Base-by-base conservation (phyloP, 1,139 yeast species). In the Eremothecium gossypii region DNA sequence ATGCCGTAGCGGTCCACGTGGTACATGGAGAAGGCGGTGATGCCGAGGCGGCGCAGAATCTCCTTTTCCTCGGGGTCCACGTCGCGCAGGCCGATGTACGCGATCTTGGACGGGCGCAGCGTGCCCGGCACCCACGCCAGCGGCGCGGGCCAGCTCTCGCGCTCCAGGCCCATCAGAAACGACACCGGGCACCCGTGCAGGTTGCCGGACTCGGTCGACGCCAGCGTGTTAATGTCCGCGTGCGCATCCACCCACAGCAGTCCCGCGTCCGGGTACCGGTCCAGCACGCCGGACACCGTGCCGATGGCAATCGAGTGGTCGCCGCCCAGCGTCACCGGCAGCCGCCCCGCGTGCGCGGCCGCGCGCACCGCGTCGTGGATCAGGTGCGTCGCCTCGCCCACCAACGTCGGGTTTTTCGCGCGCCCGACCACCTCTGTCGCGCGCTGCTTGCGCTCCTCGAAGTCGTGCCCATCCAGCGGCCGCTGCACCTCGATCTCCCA, bases 271-370 rank as follows among this genome's bases (percentile, higher is more conserved):
- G 96, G 96, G 62, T 83, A 71, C 49, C 77, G 75, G 27, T 76
- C 76, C 53, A 86, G 72, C 38, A 89, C 83, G 9, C 94, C 98
- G 32, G 86, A 73, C 32, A 89, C 81, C 7, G 97, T 87, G 40
- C 95, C 96, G 57, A 91, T 86, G 43, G 95, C 97, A 51, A 91
- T 83, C 4, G 96, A 86, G 64, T 91, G 98, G 66, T 91, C 98
- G 43, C 98, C 98, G 43, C 98, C 98, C 45, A 91, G 65, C 4
- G 96, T 87, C 44, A 91, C 67, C 3, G 96, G 93, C 48, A 91
- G 70, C 34, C 73, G 68, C 12, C 75, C 77, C 17, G 63, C 55
- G 36, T 65, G 56, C 10, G 83, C 75, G 6, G 47, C 49, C 4
- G 61, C 52, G 44, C 68, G 67, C 42, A 83, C 87, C 3, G 84